Evolutionary conservation across 345 rosid species (phyloP).

Genomic region (Passiflora organensis): DNA sequence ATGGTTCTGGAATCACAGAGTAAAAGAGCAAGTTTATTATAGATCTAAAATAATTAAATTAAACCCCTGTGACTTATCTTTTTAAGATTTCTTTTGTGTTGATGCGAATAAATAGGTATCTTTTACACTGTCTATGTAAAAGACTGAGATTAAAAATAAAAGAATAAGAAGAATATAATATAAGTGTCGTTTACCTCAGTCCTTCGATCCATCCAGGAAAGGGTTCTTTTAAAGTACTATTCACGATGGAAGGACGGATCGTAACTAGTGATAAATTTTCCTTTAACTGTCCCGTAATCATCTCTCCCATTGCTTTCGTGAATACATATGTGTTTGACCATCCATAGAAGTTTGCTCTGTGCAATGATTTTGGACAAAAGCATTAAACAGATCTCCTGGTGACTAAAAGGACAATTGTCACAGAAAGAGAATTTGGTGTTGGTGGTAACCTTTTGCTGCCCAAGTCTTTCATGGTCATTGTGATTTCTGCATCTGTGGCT

Average conservation of each 20-base stretch:
- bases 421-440: too few relatives aligned
- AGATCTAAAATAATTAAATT: too few relatives aligned
- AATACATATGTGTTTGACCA: background rate
- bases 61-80: too few relatives aligned
- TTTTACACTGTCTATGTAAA: background rate
- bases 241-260: background rate
- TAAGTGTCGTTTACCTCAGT: background rate
- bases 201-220: background rate
- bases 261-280: background rate
- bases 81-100: too few relatives aligned
- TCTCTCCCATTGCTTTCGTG: background rate
- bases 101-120: background rate
- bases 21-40: too few relatives aligned
- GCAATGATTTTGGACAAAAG: background rate
- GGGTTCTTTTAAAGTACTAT: background rate
- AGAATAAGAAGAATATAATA: too few relatives aligned
- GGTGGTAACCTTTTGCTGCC: slow-evolving; percentile 52
- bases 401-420: too few relatives aligned
- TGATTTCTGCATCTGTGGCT: slow-evolving; percentile 22
- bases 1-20: background rate
- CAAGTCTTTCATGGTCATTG: slow-evolving; percentile 39
- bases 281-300: background rate
- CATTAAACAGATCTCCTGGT: too few relatives aligned
- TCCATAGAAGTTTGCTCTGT: background rate
- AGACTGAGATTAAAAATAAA: too few relatives aligned